These are phyloP conservation scores for Colletotrichum caudatum DNA, from an alignment of 2,329 filamentous ascomycete genomes.

Conservation along the genomic window DNA sequence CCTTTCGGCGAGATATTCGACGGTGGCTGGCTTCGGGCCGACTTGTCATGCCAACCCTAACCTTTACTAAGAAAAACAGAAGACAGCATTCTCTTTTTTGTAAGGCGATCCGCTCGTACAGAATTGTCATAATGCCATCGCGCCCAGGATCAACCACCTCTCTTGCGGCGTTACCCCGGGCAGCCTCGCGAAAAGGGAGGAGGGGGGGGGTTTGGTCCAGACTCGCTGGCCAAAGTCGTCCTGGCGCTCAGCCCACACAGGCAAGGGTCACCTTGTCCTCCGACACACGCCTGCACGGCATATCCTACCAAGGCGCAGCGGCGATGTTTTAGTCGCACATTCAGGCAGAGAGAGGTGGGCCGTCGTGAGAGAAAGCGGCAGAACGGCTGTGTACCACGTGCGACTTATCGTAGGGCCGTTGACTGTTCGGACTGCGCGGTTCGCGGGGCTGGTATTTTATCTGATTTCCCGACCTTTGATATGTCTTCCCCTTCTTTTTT, in stretches of 20 bases:
- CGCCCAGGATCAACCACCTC: slow-evolving; percentile 42
- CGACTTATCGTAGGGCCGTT: neutral
- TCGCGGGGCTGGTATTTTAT: neutral
- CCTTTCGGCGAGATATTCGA: slow-evolving; percentile 9
- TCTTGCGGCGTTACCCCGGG: slow-evolving; percentile 56
- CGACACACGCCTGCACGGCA: slow-evolving; percentile 50
- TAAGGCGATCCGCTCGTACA: neutral
- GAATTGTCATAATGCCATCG: neutral
- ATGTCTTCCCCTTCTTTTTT: no score
- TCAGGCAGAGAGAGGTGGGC: neutral
- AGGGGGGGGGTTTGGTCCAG: slow-evolving; percentile 49
- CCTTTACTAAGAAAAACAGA: neutral
- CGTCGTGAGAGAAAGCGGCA: neutral
- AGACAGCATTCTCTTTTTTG: neutral
- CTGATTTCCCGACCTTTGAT: rapidly evolving
- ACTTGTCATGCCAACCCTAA: neutral
- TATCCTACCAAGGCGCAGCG: slow-evolving; percentile 52
- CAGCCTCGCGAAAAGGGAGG: slow-evolving; percentile 48
- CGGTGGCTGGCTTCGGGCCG: slow-evolving; percentile 3
- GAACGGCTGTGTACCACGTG: neutral
- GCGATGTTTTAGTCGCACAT: neutral
- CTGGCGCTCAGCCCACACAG: slow-evolving; percentile 52
- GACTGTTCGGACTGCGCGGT: neutral
- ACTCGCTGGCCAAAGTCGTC: slow-evolving; percentile 45
- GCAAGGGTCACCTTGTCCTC: slow-evolving; percentile 51